These are phyloP conservation scores for Heracleum sosnowskyi DNA, from an alignment of 129 eudicot genomes.

Conservation along the genomic window DNA sequence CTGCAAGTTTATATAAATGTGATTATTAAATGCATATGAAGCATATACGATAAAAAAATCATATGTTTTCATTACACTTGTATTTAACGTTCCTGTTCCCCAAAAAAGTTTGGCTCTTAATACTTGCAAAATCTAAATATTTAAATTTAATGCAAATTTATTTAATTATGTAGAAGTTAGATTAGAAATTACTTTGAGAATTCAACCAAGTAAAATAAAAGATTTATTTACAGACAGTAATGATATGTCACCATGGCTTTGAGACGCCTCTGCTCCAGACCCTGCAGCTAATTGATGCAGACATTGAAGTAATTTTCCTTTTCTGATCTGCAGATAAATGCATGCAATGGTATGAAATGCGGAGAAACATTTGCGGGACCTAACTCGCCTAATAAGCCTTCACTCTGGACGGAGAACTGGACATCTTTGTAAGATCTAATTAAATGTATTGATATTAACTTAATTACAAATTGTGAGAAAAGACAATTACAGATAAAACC, in stretches of 20 bases:
- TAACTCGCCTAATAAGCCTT: slow-evolving; percentile 74
- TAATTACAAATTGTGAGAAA: not conserved
- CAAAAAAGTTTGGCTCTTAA: not conserved
- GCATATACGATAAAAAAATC: not conserved
- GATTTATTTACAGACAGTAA: not conserved
- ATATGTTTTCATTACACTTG: not conserved
- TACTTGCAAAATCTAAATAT: not conserved
- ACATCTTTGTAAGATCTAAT: slow-evolving; percentile 51
- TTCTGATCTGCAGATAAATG: slow-evolving; percentile 52
- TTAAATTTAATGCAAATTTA: not conserved
- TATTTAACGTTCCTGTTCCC: not conserved
- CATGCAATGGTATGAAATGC: slow-evolving; percentile 86
- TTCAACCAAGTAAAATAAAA: too few relatives aligned
- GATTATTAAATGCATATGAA: not conserved
- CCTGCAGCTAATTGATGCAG: not conserved
- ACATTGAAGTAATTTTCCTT: not conserved
- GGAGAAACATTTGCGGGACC: slow-evolving; percentile 83
- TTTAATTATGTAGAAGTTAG: too few relatives aligned
- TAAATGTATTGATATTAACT: not conserved
- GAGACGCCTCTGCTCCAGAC: not conserved
- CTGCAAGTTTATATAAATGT: not conserved
- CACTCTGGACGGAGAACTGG: slow-evolving; percentile 94
- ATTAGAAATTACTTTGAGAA: not conserved
- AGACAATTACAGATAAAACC: not conserved
- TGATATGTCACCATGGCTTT: not conserved